Conservation (phyloP, 441 rosid genomes). For the Erodium trifolium region DNA sequence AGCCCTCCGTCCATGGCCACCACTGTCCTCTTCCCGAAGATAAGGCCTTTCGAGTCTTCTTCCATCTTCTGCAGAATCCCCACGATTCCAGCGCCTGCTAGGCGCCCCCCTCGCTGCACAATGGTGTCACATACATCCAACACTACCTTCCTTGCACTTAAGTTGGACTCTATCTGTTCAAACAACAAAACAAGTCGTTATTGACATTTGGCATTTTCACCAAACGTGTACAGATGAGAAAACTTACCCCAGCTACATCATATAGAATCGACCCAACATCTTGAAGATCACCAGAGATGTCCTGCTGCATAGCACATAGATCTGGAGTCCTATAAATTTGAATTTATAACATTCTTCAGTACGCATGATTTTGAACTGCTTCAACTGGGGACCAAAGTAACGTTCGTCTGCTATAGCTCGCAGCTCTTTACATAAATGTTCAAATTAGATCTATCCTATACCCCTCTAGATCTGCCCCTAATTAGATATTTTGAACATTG, state of each 20-base stretch:
- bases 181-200: too few species aligned
- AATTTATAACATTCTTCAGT: slow-evolving; percentile 14
- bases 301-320: slow-evolving; percentile 64
- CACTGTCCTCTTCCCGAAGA: slow-evolving; percentile 55
- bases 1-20: slow-evolving; percentile 86
- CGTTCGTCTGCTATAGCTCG: background rate
- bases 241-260: slow-evolving; percentile 40
- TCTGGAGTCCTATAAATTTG: slow-evolving; percentile 46
- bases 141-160: slow-evolving; percentile 40
- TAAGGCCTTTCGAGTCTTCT: slow-evolving; percentile 43
- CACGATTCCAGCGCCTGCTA: slow-evolving; percentile 86
- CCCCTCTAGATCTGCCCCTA: background rate
- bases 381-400: background rate
- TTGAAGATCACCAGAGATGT: slow-evolving; percentile 53
- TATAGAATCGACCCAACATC: slow-evolving; percentile 51
- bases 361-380: background rate
- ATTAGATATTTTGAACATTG: background rate
- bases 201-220: too few species aligned
- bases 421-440: background rate
- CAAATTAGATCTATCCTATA: background rate
- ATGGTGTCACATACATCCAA: slow-evolving; percentile 60
- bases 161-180: slow-evolving; percentile 44
- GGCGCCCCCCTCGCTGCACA: slow-evolving; percentile 62
- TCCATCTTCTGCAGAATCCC: slow-evolving; percentile 77
- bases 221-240: background rate